Base-by-base conservation (phyloP, 352 stramenopile genomes). In the Phytophthora multivora region DNA sequence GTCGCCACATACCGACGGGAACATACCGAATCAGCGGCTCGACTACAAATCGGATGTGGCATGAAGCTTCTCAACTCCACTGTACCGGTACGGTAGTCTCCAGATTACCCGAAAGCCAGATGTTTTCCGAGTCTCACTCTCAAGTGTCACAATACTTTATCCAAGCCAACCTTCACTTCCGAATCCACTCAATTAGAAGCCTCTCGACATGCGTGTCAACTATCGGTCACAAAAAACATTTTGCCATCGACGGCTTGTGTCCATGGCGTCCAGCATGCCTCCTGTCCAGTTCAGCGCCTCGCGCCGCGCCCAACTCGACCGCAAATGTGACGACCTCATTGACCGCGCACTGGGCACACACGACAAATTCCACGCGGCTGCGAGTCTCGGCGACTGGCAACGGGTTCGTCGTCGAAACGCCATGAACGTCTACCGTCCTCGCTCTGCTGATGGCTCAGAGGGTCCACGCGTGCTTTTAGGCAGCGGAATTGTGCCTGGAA, bases 271-370 rank as follows among this genome's bases (percentile, higher is more conserved):
- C n/a, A 68, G 58, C 16, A 41, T 73, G 21, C 71, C 64, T 38
- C 51, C 57, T 23, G 64, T 87, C 48, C 56, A 62, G 23, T 75
- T 87, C 26, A 69, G 65, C 58, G 70, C 60, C 21, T 40, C 48
- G 26, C 75, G 70, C 23, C 78, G 73, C 39, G 62, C 72, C 39
- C 63, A 79, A 40, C 78, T 71, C 63, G 77, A 87, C 30, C 49
- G 60, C 16, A 66, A 79, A 48, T 83, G 72, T 43, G 73, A 87
- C 58, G 73, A 83, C 51, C 71, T 87, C 13, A 75, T 87, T 30
- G 75, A 87, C 52, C 75, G 78, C 59, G 63, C 78, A 13, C 52
- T 87, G 11, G 56, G 66, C 10, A 53, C 71, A 16, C 73, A 85
- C 61, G 70, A 84, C 51, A 53, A 70, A 6, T 87, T 87, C 63